Conservation (phyloP, 208 protist species). For the Chromosphaera perkinsii region DNA sequence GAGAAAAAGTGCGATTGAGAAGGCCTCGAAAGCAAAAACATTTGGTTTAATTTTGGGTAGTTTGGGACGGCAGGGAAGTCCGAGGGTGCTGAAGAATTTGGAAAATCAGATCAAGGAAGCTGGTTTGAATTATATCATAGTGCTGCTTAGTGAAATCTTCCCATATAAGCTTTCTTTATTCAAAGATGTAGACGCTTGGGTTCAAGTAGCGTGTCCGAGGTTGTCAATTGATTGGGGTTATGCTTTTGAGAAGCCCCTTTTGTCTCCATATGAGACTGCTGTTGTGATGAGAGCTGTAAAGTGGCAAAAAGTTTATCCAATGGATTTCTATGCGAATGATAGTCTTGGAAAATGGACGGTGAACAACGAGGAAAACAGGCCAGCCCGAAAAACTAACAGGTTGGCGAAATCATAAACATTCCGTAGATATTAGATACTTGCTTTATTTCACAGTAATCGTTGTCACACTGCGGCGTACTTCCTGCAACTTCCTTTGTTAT, state of each 20-base stretch:
- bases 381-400: too few species aligned
- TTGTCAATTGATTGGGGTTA: slow-evolving; percentile 98
- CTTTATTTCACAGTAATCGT: too few species aligned
- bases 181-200: slow-evolving; percentile 81
- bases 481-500: too few species aligned
- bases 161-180: slow-evolving; percentile 82
- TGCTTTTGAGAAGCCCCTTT: slow-evolving; percentile 85
- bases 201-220: slow-evolving; percentile 93
- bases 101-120: slow-evolving; percentile 64
- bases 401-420: too few species aligned
- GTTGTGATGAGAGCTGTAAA: slow-evolving; percentile 74
- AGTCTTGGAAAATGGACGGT: slow-evolving; percentile 24
- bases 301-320: slow-evolving; percentile 84
- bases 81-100: slow-evolving; percentile 79
- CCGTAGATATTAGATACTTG: too few species aligned
- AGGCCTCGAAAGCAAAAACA: slow-evolving; percentile 33
- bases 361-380: too few species aligned
- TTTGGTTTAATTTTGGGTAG: slow-evolving; percentile 94
- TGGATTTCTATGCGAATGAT: slow-evolving; percentile 90
- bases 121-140: slow-evolving; percentile 66
- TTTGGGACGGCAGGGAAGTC: slow-evolving; percentile 90
- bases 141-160: slow-evolving; percentile 95
- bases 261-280: slow-evolving; percentile 92
- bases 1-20: slow-evolving; percentile 45
- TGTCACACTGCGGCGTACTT: too few species aligned